Base-by-base conservation (phyloP, 2,329 filamentous ascomycete species). In the Colletotrichum lini region DNA sequence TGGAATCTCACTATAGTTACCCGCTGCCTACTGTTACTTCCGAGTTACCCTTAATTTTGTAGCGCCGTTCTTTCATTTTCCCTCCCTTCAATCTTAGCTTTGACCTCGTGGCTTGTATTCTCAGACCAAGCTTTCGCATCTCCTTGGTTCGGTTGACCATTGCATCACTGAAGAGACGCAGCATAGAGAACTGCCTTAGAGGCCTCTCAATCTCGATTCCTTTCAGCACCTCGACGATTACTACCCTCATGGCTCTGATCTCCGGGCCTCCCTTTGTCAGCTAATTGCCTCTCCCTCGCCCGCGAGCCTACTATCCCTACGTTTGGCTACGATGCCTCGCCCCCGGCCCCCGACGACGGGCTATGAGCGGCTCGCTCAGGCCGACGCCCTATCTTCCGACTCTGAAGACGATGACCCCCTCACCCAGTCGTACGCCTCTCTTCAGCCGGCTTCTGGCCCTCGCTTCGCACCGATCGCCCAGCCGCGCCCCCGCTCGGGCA, bases 281-380 rank as follows among this genome's bases (percentile, higher is more conserved):
- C 49, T 57, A 58, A 45, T 38, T 58, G 10, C 47, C 52, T 65
- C 47, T 15, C 16, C 35, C 40, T 58, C 40, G 26, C 26, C 6
- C 21, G 16, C 40, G 45, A 68, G 44, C 53, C 58, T 15, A 54
- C 58, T n/a, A 26, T 54, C 50, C 52, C 63, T 21, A 44, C 50
- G 38, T 40, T 40, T 40, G 30, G 61, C 68, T 76, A 84, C 78
- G 74, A 94, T 94, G 92, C 87, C 92, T 77, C 90, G 89, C 79
- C 85, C 85, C 73, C 88, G 92, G 69, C 93, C 92, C 73, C 87
- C 92, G 70, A 93, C 92, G 53, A 95, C 94, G 74, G 94, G 94
- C 81, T 96, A 96, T 83, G 93, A 94, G 82, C 93, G 93, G 78
- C 91, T 96, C 70, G 92, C 93, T 73, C 94, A 96, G 82, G 93